Conservation (phyloP, 2,329 filamentous ascomycete genomes). For the Samsoniella hepiali region DNA sequence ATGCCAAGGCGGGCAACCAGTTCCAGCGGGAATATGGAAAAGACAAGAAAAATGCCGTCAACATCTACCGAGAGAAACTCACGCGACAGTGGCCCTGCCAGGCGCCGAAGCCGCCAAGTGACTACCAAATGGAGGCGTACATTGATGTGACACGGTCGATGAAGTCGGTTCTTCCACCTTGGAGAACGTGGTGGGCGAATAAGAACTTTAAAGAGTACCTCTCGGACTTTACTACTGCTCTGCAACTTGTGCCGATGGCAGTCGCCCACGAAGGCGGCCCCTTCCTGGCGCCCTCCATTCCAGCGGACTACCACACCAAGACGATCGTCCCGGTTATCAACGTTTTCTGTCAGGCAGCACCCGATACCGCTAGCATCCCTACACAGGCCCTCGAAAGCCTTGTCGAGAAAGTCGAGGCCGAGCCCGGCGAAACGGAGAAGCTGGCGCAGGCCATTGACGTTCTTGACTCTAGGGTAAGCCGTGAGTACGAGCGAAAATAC, state of each 20-base stretch:
- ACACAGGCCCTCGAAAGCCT: background rate
- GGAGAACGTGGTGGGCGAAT: conserved; percentile 22
- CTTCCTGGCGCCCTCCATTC: background rate
- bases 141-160: conserved; percentile 16
- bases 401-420: background rate
- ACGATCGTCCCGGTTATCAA: background rate
- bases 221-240: background rate
- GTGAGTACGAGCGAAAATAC: background rate
- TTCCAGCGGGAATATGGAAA: background rate
- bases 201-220: conserved; percentile 13
- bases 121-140: background rate
- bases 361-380: background rate
- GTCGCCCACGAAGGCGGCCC: background rate
- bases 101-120: background rate
- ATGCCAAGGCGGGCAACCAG: background rate
- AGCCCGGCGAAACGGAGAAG: background rate
- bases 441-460: background rate
- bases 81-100: conserved; percentile 20
- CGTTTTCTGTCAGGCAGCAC: background rate
- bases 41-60: background rate
- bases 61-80: background rate
- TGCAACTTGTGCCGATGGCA: background rate
- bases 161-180: background rate
- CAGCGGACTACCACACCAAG: background rate
- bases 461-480: background rate